Conservation (phyloP, 2,329 filamentous ascomycete species). For the Pseudocercospora vitis region DNA sequence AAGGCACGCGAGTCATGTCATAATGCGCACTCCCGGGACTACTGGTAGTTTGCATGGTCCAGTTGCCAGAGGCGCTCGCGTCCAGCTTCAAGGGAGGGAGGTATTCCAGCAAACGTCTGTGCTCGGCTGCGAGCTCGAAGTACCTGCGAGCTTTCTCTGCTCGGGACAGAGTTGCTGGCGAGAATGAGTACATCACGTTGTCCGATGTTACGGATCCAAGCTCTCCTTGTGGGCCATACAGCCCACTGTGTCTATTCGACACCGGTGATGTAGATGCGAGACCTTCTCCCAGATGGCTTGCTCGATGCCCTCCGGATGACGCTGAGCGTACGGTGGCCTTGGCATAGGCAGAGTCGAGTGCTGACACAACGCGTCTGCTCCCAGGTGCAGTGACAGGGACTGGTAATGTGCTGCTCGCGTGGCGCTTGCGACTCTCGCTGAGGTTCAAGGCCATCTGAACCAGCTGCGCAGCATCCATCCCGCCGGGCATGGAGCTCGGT, state of each 20-base stretch:
- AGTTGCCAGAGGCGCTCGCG: constrained; percentile 44
- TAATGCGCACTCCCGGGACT: constrained; percentile 45
- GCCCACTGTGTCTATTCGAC: constrained; percentile 16
- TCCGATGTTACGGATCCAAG: constrained; percentile 5
- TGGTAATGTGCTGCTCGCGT: constrained; percentile 60
- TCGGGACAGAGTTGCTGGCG: constrained; percentile 74
- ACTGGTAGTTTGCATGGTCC: constrained; percentile 41
- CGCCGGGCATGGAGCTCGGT: constrained; percentile 41
- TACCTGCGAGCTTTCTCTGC: constrained; percentile 82
- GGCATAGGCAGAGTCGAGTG: constrained; percentile 35
- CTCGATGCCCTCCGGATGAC: constrained; percentile 47
- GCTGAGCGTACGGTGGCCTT: constrained; percentile 49
- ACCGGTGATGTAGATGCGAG: constrained; percentile 9
- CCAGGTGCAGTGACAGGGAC: constrained; percentile 53
- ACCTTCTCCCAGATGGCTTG: constrained; percentile 18
- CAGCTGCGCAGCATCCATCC: constrained; percentile 82
- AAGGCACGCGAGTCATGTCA: constrained; percentile 41
- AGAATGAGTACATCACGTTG: constrained; percentile 65
- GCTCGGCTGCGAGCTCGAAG: constrained; percentile 82
- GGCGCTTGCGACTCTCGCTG: constrained; percentile 72
- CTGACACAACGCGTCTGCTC: constrained; percentile 50
- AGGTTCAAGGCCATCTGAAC: constrained; percentile 88
- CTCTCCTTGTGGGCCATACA: constrained; percentile 7
- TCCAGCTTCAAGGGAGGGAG: constrained; percentile 69
- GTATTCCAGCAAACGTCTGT: constrained; percentile 74